phyloP scores from a whole-genome alignment of 768 basidiomycete genomes.

The Lactarius hengduanensis region DNA sequence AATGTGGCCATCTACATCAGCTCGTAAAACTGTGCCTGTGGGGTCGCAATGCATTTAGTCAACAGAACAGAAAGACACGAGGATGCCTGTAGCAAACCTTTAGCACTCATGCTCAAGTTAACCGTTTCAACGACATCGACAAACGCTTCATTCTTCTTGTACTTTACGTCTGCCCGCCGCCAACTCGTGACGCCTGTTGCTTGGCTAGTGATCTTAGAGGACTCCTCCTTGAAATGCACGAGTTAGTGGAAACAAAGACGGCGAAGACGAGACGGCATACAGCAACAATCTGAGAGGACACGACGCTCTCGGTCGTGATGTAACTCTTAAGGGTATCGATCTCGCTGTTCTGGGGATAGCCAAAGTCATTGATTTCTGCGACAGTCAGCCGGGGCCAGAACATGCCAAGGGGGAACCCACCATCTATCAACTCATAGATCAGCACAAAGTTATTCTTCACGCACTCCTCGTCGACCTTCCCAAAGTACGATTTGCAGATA shows the following conservation, averaged over 20 bases:
- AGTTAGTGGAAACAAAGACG: constrained; percentile 2
- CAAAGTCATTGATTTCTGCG: constrained; percentile 97
- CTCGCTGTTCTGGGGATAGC: constrained; percentile 99
- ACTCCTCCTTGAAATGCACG: constrained; percentile 75
- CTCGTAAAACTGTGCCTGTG: constrained; percentile 82
- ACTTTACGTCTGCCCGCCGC: constrained; percentile 94
- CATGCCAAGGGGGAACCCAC: constrained; percentile 43
- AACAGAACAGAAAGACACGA: neutral
- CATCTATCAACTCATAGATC: constrained; percentile 97
- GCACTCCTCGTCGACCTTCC: constrained; percentile 96
- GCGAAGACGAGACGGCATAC: constrained; percentile 44
- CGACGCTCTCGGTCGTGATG: constrained; percentile 96
- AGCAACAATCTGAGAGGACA: constrained; percentile 79
- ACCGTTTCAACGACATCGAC: constrained; percentile 99
- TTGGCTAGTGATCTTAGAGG: constrained; percentile 94
- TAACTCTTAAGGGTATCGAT: constrained; percentile 96
- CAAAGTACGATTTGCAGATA: constrained; percentile 95
- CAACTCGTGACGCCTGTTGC: constrained; percentile 97
- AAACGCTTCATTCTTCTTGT: constrained; percentile 99
- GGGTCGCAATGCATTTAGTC: neutral
- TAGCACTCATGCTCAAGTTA: constrained; percentile 95
- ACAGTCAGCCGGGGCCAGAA: constrained; percentile 5
- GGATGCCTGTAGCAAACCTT: constrained; percentile 52
- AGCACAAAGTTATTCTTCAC: constrained; percentile 99
- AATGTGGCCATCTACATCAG: constrained; percentile 97